Percentiles rank a stretch among this genome's conserved stretches.
Evolutionary conservation across 2,329 filamentous ascomycete genomes (phyloP).

Genomic region (Celoporthe dispersa): DNA sequence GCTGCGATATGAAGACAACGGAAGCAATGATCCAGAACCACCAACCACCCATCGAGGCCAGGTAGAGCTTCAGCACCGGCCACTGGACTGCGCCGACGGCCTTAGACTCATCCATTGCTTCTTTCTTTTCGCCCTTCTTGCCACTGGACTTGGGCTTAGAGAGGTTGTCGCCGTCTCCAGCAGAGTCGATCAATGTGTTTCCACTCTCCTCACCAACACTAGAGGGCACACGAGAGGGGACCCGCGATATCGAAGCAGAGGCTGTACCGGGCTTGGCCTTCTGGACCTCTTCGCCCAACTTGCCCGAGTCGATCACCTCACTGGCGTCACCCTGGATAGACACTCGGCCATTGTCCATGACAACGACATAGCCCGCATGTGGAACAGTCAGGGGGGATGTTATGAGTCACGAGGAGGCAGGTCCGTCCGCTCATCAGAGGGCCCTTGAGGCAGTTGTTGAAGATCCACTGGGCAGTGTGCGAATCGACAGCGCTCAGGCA

Average conservation of each 20-base stretch:
- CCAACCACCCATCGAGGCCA: slow-evolving; percentile 91
- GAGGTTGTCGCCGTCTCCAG: slow-evolving; percentile 52
- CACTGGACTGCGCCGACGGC: slow-evolving; percentile 86
- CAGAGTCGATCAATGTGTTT: slow-evolving; percentile 59
- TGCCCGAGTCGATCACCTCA: slow-evolving; percentile 84
- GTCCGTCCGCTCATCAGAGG: slow-evolving; percentile 87
- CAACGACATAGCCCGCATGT: slow-evolving; percentile 77
- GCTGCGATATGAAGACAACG: slow-evolving; percentile 78
- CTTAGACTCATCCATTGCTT: slow-evolving; percentile 74
- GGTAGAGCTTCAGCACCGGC: slow-evolving; percentile 83
- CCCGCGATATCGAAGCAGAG: slow-evolving; percentile 71
- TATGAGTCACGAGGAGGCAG: slow-evolving; percentile 95
- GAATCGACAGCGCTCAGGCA: slow-evolving; percentile 96
- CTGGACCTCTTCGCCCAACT: slow-evolving; percentile 81
- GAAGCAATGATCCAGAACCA: slow-evolving; percentile 87
- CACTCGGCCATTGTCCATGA: slow-evolving; percentile 86
- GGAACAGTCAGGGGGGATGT: slow-evolving; percentile 87
- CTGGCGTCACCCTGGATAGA: slow-evolving; percentile 74
- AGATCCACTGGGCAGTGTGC: slow-evolving; percentile 98
- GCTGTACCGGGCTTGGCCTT: slow-evolving; percentile 73
- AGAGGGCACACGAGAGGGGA: slow-evolving; percentile 79
- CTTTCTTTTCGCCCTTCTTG: slow-evolving; percentile 52
- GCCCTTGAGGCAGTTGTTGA: slow-evolving; percentile 87
- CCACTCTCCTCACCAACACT: slow-evolving; percentile 68
- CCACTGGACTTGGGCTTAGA: slow-evolving; percentile 49